Conservation (phyloP, 2,329 filamentous ascomycete species). For the Ophiocordyceps unilateralis region DNA sequence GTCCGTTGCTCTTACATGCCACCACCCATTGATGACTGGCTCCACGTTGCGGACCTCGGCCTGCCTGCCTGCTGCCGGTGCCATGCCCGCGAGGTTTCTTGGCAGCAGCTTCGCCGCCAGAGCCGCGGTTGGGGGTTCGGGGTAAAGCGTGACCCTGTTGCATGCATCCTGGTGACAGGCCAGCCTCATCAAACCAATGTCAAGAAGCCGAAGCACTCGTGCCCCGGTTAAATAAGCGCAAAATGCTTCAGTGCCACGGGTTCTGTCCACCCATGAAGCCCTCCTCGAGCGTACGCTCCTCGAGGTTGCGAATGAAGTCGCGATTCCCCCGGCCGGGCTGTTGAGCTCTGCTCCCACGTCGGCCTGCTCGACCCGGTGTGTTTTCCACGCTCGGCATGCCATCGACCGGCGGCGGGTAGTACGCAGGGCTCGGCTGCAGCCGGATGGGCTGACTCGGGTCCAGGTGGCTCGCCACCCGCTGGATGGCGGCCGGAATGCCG, state of each 20-base stretch:
- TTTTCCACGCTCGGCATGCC: conserved; percentile 51
- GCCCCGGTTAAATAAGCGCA: neutral
- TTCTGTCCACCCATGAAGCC: conserved; percentile 58
- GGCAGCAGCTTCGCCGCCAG: neutral
- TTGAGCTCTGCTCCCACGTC: conserved; percentile 59
- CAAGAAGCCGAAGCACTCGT: neutral
- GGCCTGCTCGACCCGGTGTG: conserved; percentile 38
- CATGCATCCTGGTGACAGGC: neutral
- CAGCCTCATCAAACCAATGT: neutral
- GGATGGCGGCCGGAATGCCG: conserved; percentile 81
- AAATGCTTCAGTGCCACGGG: conserved; percentile 44
- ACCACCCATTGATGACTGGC: neutral
- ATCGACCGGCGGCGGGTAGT: conserved; percentile 86
- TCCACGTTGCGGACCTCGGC: neutral
- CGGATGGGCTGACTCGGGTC: conserved; percentile 90
- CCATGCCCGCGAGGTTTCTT: neutral
- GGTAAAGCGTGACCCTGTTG: neutral
- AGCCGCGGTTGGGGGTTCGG: neutral
- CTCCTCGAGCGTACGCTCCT: conserved; percentile 87
- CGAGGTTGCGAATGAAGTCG: conserved; percentile 87
- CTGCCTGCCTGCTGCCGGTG: neutral
- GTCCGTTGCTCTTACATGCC: neutral
- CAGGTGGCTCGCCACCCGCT: conserved; percentile 87
- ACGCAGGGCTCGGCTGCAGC: conserved; percentile 86
- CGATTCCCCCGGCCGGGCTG: conserved; percentile 45